These are phyloP conservation scores for Claviceps paspali DNA, from an alignment of 2,329 filamentous ascomycete genomes.

Conservation along the genomic window DNA sequence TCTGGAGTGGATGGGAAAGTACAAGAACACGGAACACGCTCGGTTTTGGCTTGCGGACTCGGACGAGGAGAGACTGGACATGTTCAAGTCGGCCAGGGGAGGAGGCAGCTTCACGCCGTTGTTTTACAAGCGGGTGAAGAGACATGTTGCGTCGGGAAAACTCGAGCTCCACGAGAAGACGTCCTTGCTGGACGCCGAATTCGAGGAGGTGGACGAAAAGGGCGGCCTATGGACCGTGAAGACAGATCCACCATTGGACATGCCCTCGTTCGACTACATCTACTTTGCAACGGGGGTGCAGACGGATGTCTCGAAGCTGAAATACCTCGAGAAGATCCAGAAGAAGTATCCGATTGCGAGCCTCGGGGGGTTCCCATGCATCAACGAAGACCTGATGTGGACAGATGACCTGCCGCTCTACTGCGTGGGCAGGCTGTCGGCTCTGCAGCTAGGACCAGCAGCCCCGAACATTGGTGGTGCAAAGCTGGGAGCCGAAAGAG, in stretches of 20 bases:
- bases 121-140: constrained; percentile 51
- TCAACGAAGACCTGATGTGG: constrained; percentile 69
- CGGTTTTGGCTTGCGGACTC: constrained; percentile 63
- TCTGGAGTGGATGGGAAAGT: constrained; percentile 69
- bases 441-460: constrained; percentile 53
- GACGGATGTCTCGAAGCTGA: constrained; percentile 43
- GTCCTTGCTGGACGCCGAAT: constrained; percentile 33
- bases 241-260: constrained; percentile 34
- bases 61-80: constrained; percentile 51
- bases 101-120: constrained; percentile 63
- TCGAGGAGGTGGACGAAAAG: constrained; percentile 25
- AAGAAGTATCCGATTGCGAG: constrained; percentile 44
- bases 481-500: constrained; percentile 55
- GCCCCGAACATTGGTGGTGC: constrained; percentile 62
- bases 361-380: constrained; percentile 52
- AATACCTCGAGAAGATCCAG: constrained; percentile 45
- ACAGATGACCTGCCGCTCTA: constrained; percentile 57
- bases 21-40: constrained; percentile 61
- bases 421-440: constrained; percentile 51
- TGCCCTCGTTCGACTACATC: constrained; percentile 51
- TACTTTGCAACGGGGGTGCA: constrained; percentile 63
- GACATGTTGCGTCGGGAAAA: constrained; percentile 35
- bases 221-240: constrained; percentile 24
- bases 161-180: constrained; percentile 44
- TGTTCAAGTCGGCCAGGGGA: constrained; percentile 49